Evolutionary conservation across 2,329 filamentous ascomycete genomes (phyloP).

Genomic region (Xylariaceae sp.): DNA sequence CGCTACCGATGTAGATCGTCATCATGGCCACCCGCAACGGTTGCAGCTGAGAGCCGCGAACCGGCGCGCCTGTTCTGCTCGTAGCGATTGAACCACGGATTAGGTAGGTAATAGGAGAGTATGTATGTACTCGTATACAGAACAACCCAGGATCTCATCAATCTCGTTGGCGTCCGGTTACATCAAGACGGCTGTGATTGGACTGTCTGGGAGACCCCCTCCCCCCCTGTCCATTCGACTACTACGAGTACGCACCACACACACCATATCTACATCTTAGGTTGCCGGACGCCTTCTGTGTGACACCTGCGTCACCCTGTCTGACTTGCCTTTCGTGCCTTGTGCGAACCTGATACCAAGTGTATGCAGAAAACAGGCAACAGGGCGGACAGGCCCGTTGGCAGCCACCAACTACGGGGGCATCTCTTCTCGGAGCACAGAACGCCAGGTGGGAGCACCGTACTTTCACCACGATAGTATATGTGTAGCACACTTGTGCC

Average conservation of each 20-base stretch:
- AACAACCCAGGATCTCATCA: not conserved
- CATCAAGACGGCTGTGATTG: not conserved
- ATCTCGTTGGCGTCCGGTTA: not conserved
- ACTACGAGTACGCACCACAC: too few species aligned
- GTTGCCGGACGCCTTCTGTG: not conserved
- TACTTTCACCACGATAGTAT: not conserved
- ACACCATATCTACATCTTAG: not conserved
- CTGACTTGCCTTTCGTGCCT: not conserved
- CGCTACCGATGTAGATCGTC: not conserved
- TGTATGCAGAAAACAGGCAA: not conserved
- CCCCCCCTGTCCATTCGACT: not conserved
- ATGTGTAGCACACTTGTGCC: constrained; percentile 9
- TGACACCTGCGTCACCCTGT: not conserved
- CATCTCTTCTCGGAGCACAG: not conserved
- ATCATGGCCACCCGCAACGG: constrained; percentile 4
- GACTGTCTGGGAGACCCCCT: not conserved
- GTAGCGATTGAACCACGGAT: not conserved
- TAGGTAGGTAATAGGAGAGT: not conserved
- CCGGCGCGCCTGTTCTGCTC: not conserved
- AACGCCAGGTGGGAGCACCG: not conserved
- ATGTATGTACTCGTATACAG: too few species aligned
- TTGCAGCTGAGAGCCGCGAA: not conserved
- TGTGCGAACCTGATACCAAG: not conserved
- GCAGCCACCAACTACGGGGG: not conserved
- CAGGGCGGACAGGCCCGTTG: not conserved